A percentile compares a stretch with the other conserved stretches of the same genome.
Conservation (phyloP, 164 flowering plant species). For the Dillenia turbinata region DNA sequence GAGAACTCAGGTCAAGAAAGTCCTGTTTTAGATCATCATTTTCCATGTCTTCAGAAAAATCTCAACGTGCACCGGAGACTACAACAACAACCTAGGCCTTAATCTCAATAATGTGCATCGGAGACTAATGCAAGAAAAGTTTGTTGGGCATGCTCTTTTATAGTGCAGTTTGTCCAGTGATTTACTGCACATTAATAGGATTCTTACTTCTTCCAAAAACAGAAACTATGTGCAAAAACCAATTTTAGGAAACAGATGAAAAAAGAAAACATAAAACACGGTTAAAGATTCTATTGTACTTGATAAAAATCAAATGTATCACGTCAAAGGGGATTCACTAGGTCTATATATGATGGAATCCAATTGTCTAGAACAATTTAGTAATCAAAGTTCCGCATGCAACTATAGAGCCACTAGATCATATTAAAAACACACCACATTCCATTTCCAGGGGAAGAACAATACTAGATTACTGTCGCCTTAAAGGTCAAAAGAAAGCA, state of each 20-base stretch:
- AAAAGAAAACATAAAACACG: constrained; percentile 35
- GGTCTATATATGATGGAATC: constrained; percentile 9
- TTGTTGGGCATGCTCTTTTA: constrained; percentile 30
- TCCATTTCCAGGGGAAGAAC: constrained; percentile 36
- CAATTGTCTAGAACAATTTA: constrained; percentile 20
- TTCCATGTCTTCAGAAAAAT: constrained; percentile 21
- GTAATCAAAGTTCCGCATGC: constrained; percentile 10
- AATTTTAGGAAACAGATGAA: constrained; percentile 19
- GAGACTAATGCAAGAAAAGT: constrained; percentile 7
- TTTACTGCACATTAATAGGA: constrained; percentile 34
- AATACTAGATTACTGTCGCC: constrained; percentile 10
- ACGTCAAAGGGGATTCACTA: constrained; percentile 53
- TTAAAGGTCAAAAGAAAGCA: constrained; percentile 54
- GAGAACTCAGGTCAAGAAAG: constrained; percentile 2
- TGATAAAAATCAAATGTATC: constrained; percentile 44
- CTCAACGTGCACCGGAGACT: background rate
- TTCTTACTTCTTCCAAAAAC: constrained; percentile 26
- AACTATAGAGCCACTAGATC: constrained; percentile 32
- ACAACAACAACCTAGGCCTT: too few species aligned
- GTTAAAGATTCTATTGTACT: constrained; percentile 26
- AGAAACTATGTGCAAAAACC: constrained; percentile 23
- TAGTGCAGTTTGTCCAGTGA: constrained; percentile 29
- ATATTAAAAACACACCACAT: constrained; percentile 21
- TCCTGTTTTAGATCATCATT: constrained; percentile 1
- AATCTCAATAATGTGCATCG: too few species aligned